Percentiles rank a stretch among this genome's conserved stretches.
Evolutionary conservation across 1,139 yeast species (phyloP).

Genomic region (Sugiyamaella paludigena): DNA sequence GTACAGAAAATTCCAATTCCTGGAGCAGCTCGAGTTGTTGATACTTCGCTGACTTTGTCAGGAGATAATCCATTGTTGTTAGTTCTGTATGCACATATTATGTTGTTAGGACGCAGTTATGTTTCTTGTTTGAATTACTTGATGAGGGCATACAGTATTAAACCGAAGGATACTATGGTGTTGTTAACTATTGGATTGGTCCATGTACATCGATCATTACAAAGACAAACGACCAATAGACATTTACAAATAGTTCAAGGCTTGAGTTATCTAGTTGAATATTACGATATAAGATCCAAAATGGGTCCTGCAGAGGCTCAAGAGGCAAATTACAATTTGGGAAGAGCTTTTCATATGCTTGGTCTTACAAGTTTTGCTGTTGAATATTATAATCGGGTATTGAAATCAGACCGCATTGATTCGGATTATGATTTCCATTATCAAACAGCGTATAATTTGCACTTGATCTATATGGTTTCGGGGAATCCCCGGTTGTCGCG

Average conservation of each 20-base stretch:
- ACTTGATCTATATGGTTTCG: slow-evolving; percentile 67
- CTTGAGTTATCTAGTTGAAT: slow-evolving; percentile 70
- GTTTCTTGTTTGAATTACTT: slow-evolving; percentile 68
- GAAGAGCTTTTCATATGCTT: slow-evolving; percentile 77
- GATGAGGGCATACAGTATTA: slow-evolving; percentile 46
- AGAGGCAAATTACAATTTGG: slow-evolving; percentile 81
- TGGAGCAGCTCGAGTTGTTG: slow-evolving; percentile 76
- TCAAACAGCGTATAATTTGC: slow-evolving; percentile 85
- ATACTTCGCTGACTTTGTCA: slow-evolving; percentile 41
- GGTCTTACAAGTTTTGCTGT: slow-evolving; percentile 75
- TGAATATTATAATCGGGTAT: slow-evolving; percentile 65
- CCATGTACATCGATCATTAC: slow-evolving; percentile 90
- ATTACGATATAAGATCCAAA: slow-evolving; percentile 47
- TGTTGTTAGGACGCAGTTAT: slow-evolving; percentile 81
- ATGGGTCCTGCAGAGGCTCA: slow-evolving; percentile 56
- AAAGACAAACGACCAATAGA: slow-evolving; percentile 78
- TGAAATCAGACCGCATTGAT: slow-evolving; percentile 38
- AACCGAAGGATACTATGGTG: slow-evolving; percentile 73
- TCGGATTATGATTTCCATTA: slow-evolving; percentile 55
- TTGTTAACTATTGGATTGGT: slow-evolving; percentile 73
- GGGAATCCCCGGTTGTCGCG: slow-evolving; percentile 70
- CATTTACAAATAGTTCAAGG: slow-evolving; percentile 89
- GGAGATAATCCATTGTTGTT: slow-evolving; percentile 66
- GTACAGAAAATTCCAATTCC: slow-evolving; percentile 52
- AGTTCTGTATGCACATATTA: slow-evolving; percentile 72